Evolutionary conservation across 164 flowering plant genomes (phyloP).

Genomic region (Vitis rupestris): DNA sequence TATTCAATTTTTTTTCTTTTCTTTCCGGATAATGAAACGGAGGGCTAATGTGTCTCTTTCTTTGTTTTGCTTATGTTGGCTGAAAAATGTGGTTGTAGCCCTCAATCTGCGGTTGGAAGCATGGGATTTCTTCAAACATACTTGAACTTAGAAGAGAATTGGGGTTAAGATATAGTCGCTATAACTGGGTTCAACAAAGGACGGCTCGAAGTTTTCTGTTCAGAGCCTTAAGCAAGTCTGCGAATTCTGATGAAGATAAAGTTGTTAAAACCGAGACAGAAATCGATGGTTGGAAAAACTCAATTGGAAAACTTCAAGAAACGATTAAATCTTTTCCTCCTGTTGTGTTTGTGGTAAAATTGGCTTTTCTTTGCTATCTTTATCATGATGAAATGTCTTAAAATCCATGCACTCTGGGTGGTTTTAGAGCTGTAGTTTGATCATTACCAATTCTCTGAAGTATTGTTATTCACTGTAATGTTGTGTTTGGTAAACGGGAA

Average conservation of each 20-base stretch:
- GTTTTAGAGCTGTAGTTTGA: no score
- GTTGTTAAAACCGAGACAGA: slow-evolving; percentile 11
- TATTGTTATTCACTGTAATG: no score
- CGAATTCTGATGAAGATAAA: slow-evolving; percentile 18
- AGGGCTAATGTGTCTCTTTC: background rate
- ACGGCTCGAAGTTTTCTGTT: background rate
- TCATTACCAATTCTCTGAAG: no score
- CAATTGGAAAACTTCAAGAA: slow-evolving; percentile 32
- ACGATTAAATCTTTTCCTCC: slow-evolving; percentile 36
- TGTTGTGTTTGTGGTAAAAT: slow-evolving; percentile 35
- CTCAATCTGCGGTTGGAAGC: slow-evolving; percentile 18
- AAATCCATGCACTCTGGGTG: no score
- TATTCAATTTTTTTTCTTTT: background rate
- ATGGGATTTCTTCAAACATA: slow-evolving; percentile 12
- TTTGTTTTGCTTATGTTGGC: background rate
- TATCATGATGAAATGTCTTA: no score
- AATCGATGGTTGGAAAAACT: slow-evolving; percentile 9
- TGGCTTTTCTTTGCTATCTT: background rate
- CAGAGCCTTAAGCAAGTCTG: slow-evolving; percentile 14
- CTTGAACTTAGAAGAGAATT: slow-evolving; percentile 19
- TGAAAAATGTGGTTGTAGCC: slow-evolving; percentile 9
- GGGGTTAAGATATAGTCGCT: background rate
- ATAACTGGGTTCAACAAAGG: background rate
- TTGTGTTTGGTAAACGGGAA: no score
- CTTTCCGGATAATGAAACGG: background rate